Percentiles rank a stretch among this genome's conserved stretches.
These are phyloP conservation scores for Tolypocladium amazonense DNA, from an alignment of 2,329 filamentous ascomycete genomes.

Conservation along the genomic window DNA sequence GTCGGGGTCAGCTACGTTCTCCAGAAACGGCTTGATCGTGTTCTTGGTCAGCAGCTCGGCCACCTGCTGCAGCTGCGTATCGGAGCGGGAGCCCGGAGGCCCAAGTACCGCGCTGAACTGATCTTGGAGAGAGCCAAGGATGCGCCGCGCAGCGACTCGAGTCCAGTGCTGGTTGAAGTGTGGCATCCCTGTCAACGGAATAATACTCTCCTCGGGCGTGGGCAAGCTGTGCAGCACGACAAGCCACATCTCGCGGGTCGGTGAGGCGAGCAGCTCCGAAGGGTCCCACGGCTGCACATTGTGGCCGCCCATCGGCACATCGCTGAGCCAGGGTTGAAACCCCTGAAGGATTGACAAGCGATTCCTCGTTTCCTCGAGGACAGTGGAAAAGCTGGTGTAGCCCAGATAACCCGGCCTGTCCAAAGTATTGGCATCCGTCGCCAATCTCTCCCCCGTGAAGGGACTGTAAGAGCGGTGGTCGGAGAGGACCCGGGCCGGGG, in stretches of 20 bases:
- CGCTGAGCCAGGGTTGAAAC: slow-evolving; percentile 4
- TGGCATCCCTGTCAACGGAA: slow-evolving; percentile 7
- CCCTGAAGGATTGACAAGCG: slow-evolving; percentile 22
- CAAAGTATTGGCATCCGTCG: not conserved
- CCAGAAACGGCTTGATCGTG: slow-evolving; percentile 21
- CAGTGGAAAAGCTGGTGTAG: slow-evolving; percentile 30
- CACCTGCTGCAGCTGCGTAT: slow-evolving; percentile 22
- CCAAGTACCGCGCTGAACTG: slow-evolving; percentile 18
- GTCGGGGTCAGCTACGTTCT: slow-evolving; percentile 21
- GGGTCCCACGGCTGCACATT: not conserved
- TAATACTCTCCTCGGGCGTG: slow-evolving; percentile 9
- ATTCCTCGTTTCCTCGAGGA: slow-evolving; percentile 30
- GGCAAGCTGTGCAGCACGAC: slow-evolving; percentile 26
- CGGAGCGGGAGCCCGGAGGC: slow-evolving; percentile 5
- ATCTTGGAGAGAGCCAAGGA: slow-evolving; percentile 20
- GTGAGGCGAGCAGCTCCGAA: not conserved
- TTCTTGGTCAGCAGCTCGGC: slow-evolving; percentile 25
- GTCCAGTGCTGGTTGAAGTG: slow-evolving; percentile 20
- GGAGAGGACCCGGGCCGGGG: not conserved
- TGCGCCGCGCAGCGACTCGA: slow-evolving; percentile 13
- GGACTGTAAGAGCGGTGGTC: slow-evolving; percentile 1
- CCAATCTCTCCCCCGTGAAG: not conserved
- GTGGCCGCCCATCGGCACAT: not conserved
- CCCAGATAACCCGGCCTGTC: slow-evolving; percentile 29
- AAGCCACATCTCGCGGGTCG: slow-evolving; percentile 16